phyloP scores from a whole-genome alignment of 805 yeast species.

The Hanseniaspora lachancei region DNA sequence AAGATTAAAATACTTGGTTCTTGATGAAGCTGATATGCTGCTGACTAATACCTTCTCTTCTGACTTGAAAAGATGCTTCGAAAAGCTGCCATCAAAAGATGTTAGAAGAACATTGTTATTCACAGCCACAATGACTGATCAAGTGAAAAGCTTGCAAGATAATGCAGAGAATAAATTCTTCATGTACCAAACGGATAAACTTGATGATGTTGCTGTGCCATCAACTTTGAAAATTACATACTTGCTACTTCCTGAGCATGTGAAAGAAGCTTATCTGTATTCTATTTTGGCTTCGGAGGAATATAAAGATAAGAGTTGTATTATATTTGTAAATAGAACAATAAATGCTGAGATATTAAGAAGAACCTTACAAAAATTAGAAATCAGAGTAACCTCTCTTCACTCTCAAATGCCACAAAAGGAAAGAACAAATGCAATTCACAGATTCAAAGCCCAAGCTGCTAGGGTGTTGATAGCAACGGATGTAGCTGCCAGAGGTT shows the following conservation, averaged over 20 bases:
- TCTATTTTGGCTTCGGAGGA: constrained; percentile 50
- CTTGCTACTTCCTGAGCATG: constrained; percentile 70
- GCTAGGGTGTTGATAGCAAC: constrained; percentile 89
- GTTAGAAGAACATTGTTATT: constrained; percentile 78
- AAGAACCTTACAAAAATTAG: constrained; percentile 59
- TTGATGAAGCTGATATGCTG: constrained; percentile 93
- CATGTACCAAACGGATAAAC: constrained; percentile 60
- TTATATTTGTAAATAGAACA: constrained; percentile 85
- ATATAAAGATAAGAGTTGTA: constrained; percentile 54
- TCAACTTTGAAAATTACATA: constrained; percentile 51
- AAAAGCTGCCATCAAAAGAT: constrained; percentile 53
- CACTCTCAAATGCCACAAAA: constrained; percentile 91
- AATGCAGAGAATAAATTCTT: constrained; percentile 44
- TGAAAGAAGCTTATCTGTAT: constrained; percentile 77
- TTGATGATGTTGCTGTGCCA: constrained; percentile 72
- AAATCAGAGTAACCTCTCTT: constrained; percentile 71
- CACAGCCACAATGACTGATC: constrained; percentile 92
- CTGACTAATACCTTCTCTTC: constrained; percentile 71
- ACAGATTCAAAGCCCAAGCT: constrained; percentile 85
- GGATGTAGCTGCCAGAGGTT: constrained; percentile 94
- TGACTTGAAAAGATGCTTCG: constrained; percentile 62
- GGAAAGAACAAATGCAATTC: constrained; percentile 83
- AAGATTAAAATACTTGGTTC: constrained; percentile 65
- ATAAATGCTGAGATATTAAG: constrained; percentile 77
- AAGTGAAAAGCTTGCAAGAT: constrained; percentile 65